Base-by-base conservation (phyloP, 2,329 filamentous ascomycete species). In the Ascochyta rabiei region DNA sequence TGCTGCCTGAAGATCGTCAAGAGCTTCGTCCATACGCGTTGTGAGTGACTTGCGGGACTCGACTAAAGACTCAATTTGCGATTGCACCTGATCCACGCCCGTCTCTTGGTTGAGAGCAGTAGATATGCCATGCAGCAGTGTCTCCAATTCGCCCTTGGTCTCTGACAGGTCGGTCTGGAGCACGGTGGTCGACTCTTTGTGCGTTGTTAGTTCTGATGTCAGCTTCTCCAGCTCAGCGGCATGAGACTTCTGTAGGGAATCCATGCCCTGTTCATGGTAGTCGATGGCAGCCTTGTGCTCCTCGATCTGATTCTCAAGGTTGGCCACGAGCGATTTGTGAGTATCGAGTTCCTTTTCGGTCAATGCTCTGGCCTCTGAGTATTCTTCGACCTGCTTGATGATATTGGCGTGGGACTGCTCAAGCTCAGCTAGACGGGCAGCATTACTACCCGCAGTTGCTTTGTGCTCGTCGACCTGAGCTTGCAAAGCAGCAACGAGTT, bases 381-480 rank as follows among this genome's bases (percentile, higher is more conserved):
- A 83, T 48, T 89, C 83, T 34, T 90, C 85, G 10, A 96, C 81
- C 65, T 93, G 84, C 41, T 82, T 76, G 66, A 86, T 84, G 45
- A 89, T 84, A 23, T 82, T 81, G 28, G 83, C 75, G 69, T 96
- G 89, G 4, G 88, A 84, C 60, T 87, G 78, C 74, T 96, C 91
- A 13, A 96, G 81, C 61, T 89, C 84, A 3, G 86, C 81, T 26
- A 96, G 86, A 65, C 87, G 90, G 34, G 82, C 72, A 12, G 86
- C 80, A 65, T 93, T 90, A 61, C 80, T 82, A 59, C 84, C 82
- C 64, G 96, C 88, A 33, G 89, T 84, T 3, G 82, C 78, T 76
- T 90, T 93, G 77, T 96, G 92, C 69, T 91, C 87, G 46, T 93
- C 86, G 48, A 97, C 88, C 70, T 96, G 88, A 55, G 77, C 82